These are phyloP conservation scores for Hemerocallis citrina DNA, from an alignment of 106 monocot species.

Conservation along the genomic window DNA sequence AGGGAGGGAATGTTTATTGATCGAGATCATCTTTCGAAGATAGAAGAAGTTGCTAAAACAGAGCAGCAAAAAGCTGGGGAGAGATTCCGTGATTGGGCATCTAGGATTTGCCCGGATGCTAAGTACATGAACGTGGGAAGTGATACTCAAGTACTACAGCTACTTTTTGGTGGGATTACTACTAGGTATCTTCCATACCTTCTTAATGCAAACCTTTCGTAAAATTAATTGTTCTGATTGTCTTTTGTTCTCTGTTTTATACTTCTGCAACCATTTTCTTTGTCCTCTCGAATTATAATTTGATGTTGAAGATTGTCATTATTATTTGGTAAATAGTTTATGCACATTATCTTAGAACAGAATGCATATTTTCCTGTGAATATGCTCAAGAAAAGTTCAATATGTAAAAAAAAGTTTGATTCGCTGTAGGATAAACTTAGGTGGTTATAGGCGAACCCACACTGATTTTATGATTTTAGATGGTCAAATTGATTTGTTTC, in stretches of 20 bases:
- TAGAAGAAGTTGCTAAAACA: slow-evolving; percentile 72
- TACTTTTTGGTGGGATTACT: slow-evolving; percentile 83
- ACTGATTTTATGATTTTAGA: too few relatives aligned
- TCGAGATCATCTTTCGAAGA: slow-evolving; percentile 59
- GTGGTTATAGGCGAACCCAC: too few relatives aligned
- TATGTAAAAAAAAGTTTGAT: neutral
- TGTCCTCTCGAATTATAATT: neutral
- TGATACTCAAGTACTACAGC: slow-evolving; percentile 84
- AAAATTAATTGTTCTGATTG: neutral
- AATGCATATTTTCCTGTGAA: neutral
- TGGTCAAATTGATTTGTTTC: too few relatives aligned
- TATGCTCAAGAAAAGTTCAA: neutral
- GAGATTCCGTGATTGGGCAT: slow-evolving; percentile 82
- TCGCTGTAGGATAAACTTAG: neutral
- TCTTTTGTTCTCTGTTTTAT: neutral
- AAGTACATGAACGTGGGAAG: slow-evolving; percentile 96
- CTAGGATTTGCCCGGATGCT: slow-evolving; percentile 78
- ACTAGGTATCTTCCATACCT: slow-evolving; percentile 42
- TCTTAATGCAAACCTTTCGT: neutral
- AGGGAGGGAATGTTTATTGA: slow-evolving; percentile 87
- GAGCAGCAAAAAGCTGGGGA: slow-evolving; percentile 67
- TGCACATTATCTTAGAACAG: neutral
- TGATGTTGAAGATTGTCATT: too few relatives aligned
- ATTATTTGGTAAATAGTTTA: neutral
- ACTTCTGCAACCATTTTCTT: neutral